Conservation (phyloP, 495 filamentous ascomycete species). For the Talaromyces adpressus region DNA sequence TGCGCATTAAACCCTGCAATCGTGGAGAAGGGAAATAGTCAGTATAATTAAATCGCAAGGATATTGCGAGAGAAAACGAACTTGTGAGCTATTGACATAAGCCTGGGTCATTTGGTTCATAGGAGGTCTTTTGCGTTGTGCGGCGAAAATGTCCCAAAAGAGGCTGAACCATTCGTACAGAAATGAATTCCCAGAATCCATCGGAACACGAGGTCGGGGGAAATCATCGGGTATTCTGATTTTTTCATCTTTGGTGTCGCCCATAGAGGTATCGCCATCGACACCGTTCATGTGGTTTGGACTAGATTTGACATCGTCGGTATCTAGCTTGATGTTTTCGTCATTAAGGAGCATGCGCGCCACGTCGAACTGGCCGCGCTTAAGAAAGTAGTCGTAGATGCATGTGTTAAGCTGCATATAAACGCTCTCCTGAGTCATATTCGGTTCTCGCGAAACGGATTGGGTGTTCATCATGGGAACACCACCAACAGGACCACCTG, state of each 20-base stretch:
- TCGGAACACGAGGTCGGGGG: slow-evolving; percentile 62
- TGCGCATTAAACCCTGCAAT: slow-evolving; percentile 31
- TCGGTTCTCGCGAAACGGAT: slow-evolving; percentile 40
- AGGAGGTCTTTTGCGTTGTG: slow-evolving; percentile 57
- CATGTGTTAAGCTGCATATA: slow-evolving; percentile 93
- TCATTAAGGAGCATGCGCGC: slow-evolving; percentile 62
- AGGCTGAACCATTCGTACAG: slow-evolving; percentile 91
- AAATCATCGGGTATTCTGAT: slow-evolving; percentile 72
- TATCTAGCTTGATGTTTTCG: slow-evolving; percentile 43
- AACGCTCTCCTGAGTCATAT: slow-evolving; percentile 39
- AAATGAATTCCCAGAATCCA: slow-evolving; percentile 62
- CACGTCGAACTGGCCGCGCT: slow-evolving; percentile 70
- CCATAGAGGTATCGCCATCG: slow-evolving; percentile 75
- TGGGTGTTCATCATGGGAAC: slow-evolving; percentile 71
- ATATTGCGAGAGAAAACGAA: slow-evolving; percentile 31
- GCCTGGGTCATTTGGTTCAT: slow-evolving; percentile 43
- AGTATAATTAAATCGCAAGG: slow-evolving; percentile 6
- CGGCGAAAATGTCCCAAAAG: slow-evolving; percentile 91
- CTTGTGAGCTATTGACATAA: slow-evolving; percentile 77
- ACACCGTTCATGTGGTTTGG: slow-evolving; percentile 61
- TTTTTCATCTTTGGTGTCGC: slow-evolving; percentile 70
- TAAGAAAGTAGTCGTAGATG: slow-evolving; percentile 95
- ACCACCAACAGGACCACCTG: slow-evolving; percentile 57
- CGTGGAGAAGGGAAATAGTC: background rate
- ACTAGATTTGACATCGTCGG: slow-evolving; percentile 54